Base-by-base conservation (phyloP, 345 rosid species). In the Populus deltoides region DNA sequence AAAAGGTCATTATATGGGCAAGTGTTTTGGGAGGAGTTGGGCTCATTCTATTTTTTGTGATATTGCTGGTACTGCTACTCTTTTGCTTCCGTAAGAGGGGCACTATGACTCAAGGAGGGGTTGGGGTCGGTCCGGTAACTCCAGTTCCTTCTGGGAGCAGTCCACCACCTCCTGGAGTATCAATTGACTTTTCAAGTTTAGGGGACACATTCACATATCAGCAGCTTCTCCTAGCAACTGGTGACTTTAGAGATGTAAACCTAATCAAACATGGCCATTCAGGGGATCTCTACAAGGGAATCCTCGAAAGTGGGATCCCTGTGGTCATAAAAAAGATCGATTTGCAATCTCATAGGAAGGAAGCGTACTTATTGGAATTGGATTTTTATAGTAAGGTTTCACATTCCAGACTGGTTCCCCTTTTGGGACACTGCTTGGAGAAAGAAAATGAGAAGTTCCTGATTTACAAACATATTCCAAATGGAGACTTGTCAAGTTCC, bases 241-340 rank as follows among this genome's bases (percentile, higher is more conserved):
- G 85, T 70, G 89, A 90, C 16, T 92, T 94, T 68, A 85, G 71
- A 76, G 98, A 91, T 59, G 83, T 82, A 1, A 94, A 88, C 83
- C 90, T 97, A 81, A 90, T 97, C 66, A 97, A 91, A 85, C 85
- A 87, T 35, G 99, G 99, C 45, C 99, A 94, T 77, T 97, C 99
- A 0, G 99, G 99, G 68, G 91, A 84, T 83, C 90, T 97, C 41
- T 97, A 87, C 83, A 90, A 82, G 72, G 99, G 97, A 57, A 65
- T 86, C 72, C 78, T 92, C 74, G 99, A 86, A 25, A 89, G 86
- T 69, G 92, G 93, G 33, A 69, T 70, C 70, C 89, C 88, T 53
- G 82, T 92, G 71, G 94, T 92, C 66, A 75, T 97, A 36, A 97
- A 94, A 78, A 94, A 81, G 90, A 86, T 94, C 29, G 88, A 94